Conservation (phyloP, 2,329 filamentous ascomycete species). For the Penicillium freii region DNA sequence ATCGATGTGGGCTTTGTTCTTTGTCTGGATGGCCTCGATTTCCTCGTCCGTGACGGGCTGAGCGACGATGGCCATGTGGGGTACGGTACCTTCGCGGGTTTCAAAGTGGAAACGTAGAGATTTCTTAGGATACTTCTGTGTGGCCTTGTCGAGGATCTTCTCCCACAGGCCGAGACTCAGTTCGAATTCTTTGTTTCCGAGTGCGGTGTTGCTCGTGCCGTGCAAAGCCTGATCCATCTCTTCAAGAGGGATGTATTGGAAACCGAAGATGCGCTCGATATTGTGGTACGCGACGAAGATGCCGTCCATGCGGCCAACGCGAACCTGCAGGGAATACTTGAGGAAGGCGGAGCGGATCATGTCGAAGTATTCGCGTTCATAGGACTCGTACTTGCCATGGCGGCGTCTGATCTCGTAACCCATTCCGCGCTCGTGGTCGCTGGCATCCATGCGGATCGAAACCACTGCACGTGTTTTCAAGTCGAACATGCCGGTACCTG, state of each 20-base stretch:
- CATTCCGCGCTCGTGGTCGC: slow-evolving; percentile 67
- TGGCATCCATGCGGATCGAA: slow-evolving; percentile 82
- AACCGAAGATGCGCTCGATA: slow-evolving; percentile 90
- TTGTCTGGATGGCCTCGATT: slow-evolving; percentile 70
- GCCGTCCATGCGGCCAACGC: slow-evolving; percentile 97
- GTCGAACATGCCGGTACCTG: slow-evolving; percentile 92
- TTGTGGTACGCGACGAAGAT: slow-evolving; percentile 98
- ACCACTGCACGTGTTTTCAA: slow-evolving; percentile 92
- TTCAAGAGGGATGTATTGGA: slow-evolving; percentile 82
- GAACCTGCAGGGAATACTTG: slow-evolving; percentile 94
- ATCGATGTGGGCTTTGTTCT: slow-evolving; percentile 63
- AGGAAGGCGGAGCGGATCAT: slow-evolving; percentile 94
- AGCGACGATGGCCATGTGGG: slow-evolving; percentile 85
- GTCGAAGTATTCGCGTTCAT: slow-evolving; percentile 92
- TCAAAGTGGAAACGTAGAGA: slow-evolving; percentile 82
- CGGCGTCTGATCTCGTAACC: slow-evolving; percentile 82
- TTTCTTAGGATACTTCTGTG: slow-evolving; percentile 67
- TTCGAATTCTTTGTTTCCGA: slow-evolving; percentile 85
- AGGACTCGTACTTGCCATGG: slow-evolving; percentile 82
- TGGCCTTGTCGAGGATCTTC: slow-evolving; percentile 72
- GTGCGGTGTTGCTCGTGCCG: slow-evolving; percentile 61
- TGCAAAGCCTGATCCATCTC: slow-evolving; percentile 95
- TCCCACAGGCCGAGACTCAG: slow-evolving; percentile 77
- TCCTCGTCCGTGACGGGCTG: slow-evolving; percentile 74
- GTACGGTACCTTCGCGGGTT: slow-evolving; percentile 59